These are phyloP conservation scores for Candida silvicultrix DNA, from an alignment of 805 yeast species.

Conservation along the genomic window DNA sequence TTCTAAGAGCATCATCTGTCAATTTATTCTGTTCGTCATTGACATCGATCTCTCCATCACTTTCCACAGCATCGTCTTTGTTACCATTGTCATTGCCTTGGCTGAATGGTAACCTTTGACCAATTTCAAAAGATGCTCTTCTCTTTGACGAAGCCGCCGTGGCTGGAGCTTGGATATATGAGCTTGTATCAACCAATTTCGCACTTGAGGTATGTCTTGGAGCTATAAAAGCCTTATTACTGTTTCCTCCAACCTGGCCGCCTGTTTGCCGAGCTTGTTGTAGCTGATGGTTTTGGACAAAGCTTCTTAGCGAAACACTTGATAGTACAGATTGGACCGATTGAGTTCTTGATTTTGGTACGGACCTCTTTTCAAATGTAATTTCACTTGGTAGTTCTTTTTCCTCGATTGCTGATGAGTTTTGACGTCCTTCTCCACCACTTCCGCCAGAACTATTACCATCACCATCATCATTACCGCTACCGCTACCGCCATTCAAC, in stretches of 20 bases:
- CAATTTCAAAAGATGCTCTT: constrained; percentile 24
- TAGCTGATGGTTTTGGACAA: constrained; percentile 48
- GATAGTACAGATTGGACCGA: constrained; percentile 36
- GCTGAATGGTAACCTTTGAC: constrained; percentile 29
- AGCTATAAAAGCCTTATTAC: constrained; percentile 7
- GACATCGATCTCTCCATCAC: constrained; percentile 21
- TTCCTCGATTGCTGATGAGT: constrained; percentile 42
- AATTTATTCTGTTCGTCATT: constrained; percentile 27
- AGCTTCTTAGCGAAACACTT: constrained; percentile 54
- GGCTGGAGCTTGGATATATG: constrained; percentile 36
- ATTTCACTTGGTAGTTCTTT: constrained; percentile 63
- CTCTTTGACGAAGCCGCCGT: constrained; percentile 28
- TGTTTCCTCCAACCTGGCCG: too few relatives aligned
- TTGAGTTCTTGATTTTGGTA: constrained; percentile 35
- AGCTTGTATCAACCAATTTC: constrained; percentile 24
- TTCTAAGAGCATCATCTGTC: constrained; percentile 33
- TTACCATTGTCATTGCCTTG: constrained; percentile 14
- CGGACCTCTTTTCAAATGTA: constrained; percentile 61
- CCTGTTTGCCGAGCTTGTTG: neutral
- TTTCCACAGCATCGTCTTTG: constrained; percentile 9
- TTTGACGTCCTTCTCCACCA: too few relatives aligned
- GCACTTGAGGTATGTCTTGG: constrained; percentile 11
- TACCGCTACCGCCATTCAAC: constrained; percentile 56
- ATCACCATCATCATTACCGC: constrained; percentile 45
- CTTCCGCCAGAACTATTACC: too few relatives aligned